Evolutionary conservation across 2,329 filamentous ascomycete genomes (phyloP).

Genomic region (Calonectria hawksworthii): DNA sequence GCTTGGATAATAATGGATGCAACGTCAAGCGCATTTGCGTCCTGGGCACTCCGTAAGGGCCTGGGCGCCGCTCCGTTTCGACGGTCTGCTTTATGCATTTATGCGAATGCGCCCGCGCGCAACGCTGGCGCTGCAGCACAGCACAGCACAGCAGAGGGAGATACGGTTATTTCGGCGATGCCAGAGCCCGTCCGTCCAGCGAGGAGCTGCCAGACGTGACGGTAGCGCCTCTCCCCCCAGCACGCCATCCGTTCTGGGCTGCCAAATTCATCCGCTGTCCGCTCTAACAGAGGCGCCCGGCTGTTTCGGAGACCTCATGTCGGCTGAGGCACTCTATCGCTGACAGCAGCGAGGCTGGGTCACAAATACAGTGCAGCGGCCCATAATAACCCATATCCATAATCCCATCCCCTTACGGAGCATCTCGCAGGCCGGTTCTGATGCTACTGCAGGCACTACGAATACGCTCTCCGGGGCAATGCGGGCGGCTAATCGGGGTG

Average conservation of each 20-base stretch:
- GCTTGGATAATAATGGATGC: slow-evolving; percentile 32
- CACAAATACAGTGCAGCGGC: slow-evolving; percentile 9
- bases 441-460: slow-evolving; percentile 12
- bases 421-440: slow-evolving; percentile 5
- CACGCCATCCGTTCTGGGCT: slow-evolving; percentile 2
- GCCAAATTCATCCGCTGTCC: slow-evolving; percentile 11
- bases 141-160: background rate
- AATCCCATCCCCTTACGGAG: background rate
- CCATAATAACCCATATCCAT: background rate
- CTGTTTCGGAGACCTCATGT: slow-evolving; percentile 41
- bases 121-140: background rate
- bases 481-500: slow-evolving; percentile 21
- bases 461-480: slow-evolving; percentile 5
- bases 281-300: slow-evolving; percentile 32
- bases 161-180: slow-evolving; percentile 6
- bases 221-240: background rate
- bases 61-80: slow-evolving; percentile 28
- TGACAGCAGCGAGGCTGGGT: slow-evolving; percentile 28
- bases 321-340: slow-evolving; percentile 29
- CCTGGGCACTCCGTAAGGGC: slow-evolving; percentile 27
- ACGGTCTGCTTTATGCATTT: slow-evolving; percentile 17
- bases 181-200: background rate
- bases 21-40: slow-evolving; percentile 33
- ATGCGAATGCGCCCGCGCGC: slow-evolving; percentile 13
- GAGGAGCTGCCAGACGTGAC: background rate